A percentile compares a stretch with the other conserved stretches of the same genome.
Conservation (phyloP, 2,329 filamentous ascomycete species). For the Claviceps maximensis region DNA sequence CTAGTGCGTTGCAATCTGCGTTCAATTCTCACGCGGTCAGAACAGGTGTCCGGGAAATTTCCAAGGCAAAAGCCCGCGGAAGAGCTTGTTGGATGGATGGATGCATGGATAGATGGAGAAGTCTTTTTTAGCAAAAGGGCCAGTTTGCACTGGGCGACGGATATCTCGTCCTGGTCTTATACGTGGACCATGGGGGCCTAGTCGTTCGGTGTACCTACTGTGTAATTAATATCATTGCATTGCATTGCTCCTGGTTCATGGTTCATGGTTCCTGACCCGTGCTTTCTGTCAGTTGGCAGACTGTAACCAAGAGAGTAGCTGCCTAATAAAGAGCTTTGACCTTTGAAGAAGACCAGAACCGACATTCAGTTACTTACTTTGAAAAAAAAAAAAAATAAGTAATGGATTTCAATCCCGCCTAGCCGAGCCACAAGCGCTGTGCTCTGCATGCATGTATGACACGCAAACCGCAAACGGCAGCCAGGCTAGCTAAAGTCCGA, state of each 20-base stretch:
- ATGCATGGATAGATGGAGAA: not conserved
- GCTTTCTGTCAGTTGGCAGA: not conserved
- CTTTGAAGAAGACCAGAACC: not conserved
- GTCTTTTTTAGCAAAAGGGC: not conserved
- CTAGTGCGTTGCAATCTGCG: not conserved
- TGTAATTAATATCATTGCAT: not conserved
- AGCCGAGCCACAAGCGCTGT: not conserved
- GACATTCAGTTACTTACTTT: not conserved
- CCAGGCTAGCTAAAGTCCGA: no score
- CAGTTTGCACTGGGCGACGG: not conserved
- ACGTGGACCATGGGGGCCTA: not conserved
- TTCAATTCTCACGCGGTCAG: slow-evolving; percentile 3
- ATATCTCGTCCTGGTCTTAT: not conserved
- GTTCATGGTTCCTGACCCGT: not conserved
- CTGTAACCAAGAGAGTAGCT: not conserved
- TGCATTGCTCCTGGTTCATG: not conserved
- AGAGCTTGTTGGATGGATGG: slow-evolving; percentile 4
- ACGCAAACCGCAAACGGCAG: no score
- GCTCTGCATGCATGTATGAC: no score
- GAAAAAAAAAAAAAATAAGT: no score
- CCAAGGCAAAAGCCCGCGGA: slow-evolving; percentile 4
- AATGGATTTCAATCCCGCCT: not conserved
- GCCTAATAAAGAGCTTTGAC: not conserved
- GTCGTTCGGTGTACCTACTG: not conserved
- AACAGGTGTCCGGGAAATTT: slow-evolving; percentile 3